These are phyloP conservation scores for Pistacia integerrima DNA, from an alignment of 345 rosid genomes.

Conservation along the genomic window DNA sequence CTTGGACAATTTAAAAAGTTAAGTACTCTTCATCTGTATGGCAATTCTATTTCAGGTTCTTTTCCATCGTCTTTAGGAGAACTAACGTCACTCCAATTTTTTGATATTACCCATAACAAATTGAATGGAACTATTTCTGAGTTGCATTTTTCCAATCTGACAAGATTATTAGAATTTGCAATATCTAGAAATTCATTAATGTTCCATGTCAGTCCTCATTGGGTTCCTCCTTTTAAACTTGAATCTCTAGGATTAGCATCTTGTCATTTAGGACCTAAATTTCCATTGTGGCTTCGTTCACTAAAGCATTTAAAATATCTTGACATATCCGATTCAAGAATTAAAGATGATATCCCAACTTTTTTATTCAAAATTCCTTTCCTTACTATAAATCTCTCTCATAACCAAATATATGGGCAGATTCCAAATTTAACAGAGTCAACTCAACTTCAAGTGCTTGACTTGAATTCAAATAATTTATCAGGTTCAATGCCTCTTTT, in stretches of 20 bases:
- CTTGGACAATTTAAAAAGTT: no score
- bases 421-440: conserved; percentile 19
- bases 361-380: no score
- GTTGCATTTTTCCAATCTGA: conserved; percentile 29
- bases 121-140: conserved; percentile 2
- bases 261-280: conserved; percentile 27
- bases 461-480: conserved; percentile 25
- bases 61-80: background rate
- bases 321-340: conserved; percentile 20
- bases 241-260: conserved; percentile 15
- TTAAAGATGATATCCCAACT: conserved; percentile 12
- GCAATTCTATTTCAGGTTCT: background rate
- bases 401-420: conserved; percentile 28
- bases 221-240: conserved; percentile 36
- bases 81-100: background rate
- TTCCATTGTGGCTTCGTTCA: conserved; percentile 32
- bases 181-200: conserved; percentile 22
- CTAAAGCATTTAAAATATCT: conserved; percentile 10
- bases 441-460: background rate
- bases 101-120: background rate
- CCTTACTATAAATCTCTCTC: conserved; percentile 26
- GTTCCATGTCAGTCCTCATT: conserved; percentile 18
- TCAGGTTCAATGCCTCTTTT: conserved; percentile 20
- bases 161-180: conserved; percentile 16
- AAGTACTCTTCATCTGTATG: background rate